phyloP scores from a whole-genome alignment of 768 basidiomycete genomes.

The Lactarius quietus region DNA sequence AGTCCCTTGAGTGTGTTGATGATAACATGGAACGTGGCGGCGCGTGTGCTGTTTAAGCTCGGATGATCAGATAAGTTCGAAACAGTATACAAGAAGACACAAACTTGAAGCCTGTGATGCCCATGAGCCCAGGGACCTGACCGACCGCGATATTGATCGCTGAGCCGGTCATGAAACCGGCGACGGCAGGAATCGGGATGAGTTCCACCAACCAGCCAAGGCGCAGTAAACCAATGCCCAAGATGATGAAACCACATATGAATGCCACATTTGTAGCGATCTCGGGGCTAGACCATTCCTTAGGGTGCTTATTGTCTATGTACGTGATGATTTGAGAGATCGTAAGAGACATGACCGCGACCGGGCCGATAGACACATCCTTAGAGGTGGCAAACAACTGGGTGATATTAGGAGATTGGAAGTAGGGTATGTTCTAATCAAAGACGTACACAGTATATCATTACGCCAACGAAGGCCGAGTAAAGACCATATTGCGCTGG shows the following conservation, averaged over 20 bases:
- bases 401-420: constrained; percentile 8
- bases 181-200: constrained; percentile 81
- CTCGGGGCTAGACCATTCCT: constrained; percentile 58
- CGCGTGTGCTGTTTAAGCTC: constrained; percentile 62
- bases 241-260: constrained; percentile 86
- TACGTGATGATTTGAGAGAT: constrained; percentile 74
- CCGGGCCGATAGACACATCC: constrained; percentile 99
- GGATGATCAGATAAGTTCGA: constrained; percentile 13
- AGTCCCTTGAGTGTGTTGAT: constrained; percentile 91
- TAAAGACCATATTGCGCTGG: constrained; percentile 89
- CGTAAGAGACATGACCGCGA: constrained; percentile 96
- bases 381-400: constrained; percentile 96
- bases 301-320: constrained; percentile 52
- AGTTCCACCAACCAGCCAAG: constrained; percentile 96
- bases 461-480: constrained; percentile 85
- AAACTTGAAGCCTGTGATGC: constrained; percentile 79
- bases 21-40: constrained; percentile 78
- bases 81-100: constrained; percentile 30
- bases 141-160: constrained; percentile 87
- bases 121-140: constrained; percentile 88
- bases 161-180: constrained; percentile 97
- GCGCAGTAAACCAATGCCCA: constrained; percentile 84
- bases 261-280: constrained; percentile 87
- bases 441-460: constrained; percentile 71
- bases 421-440: neutral